phyloP scores from a whole-genome alignment of 2,329 filamentous ascomycete genomes.

The Penicillium griseofulvum region DNA sequence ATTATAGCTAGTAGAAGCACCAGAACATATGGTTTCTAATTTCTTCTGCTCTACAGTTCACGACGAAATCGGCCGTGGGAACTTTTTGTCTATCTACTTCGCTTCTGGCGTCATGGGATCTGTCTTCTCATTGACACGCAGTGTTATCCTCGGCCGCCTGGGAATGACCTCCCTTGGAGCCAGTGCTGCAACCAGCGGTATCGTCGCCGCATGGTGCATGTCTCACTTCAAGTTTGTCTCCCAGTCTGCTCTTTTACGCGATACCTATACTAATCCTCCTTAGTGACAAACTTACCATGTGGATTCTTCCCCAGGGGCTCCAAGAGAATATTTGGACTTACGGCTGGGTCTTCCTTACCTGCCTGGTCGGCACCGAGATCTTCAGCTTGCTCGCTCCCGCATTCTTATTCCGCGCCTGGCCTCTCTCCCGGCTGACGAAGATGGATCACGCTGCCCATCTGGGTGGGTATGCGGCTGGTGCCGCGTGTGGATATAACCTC shows the following conservation, averaged over 20 bases:
- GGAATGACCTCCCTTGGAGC: conserved; percentile 51
- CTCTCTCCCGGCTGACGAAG: conserved; percentile 28
- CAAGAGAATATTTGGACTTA: conserved; percentile 43
- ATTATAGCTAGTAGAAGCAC: background rate
- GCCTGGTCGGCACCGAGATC: conserved; percentile 39
- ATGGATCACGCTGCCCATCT: conserved; percentile 46
- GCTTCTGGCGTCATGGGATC: conserved; percentile 49
- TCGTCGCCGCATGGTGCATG: conserved; percentile 51
- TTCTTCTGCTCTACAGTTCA: conserved; percentile 6
- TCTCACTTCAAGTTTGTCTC: conserved; percentile 45
- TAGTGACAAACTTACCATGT: conserved; percentile 43
- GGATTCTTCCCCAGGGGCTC: conserved; percentile 41
- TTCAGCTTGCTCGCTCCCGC: conserved; percentile 30
- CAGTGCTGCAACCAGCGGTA: conserved; percentile 50
- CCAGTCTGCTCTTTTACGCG: background rate
- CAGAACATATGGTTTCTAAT: background rate
- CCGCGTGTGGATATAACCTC: conserved; percentile 22
- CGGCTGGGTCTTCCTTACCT: conserved; percentile 38
- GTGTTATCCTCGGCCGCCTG: conserved; percentile 46
- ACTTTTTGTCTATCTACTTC: conserved; percentile 55
- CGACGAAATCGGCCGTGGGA: conserved; percentile 53
- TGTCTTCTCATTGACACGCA: conserved; percentile 45
- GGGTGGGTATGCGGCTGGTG: conserved; percentile 41
- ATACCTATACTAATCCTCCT: conserved; percentile 1
- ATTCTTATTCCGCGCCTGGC: conserved; percentile 19